Conservation (phyloP, 2,329 filamentous ascomycete genomes). For the Trichoderma koningiopsis region DNA sequence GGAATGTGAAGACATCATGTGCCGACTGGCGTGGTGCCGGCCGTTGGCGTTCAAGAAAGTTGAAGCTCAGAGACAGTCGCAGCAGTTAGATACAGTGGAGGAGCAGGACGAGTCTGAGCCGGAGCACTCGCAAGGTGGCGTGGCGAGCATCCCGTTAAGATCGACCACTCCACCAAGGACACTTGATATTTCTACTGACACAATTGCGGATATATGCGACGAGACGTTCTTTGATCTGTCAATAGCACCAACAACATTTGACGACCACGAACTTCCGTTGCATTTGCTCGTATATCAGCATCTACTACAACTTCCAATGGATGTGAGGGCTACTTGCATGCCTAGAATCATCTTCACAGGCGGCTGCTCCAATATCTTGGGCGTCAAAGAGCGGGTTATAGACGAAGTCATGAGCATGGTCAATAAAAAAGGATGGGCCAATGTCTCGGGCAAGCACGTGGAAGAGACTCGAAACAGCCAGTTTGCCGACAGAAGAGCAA, state of each 20-base stretch:
- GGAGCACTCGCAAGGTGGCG: conserved; percentile 35
- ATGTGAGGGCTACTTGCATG: conserved; percentile 84
- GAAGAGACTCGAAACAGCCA: conserved; percentile 52
- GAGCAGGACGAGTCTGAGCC: conserved; percentile 59
- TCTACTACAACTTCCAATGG: conserved; percentile 74
- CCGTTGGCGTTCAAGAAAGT: conserved; percentile 38
- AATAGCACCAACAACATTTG: conserved; percentile 60
- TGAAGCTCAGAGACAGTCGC: conserved; percentile 42
- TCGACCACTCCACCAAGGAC: conserved; percentile 55
- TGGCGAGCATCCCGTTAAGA: conserved; percentile 48
- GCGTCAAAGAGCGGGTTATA: conserved; percentile 75
- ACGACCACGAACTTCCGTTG: conserved; percentile 84
- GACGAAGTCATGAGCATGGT: conserved; percentile 72
- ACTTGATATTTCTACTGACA: conserved; percentile 67
- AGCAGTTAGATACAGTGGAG: conserved; percentile 51
- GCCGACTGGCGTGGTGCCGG: conserved; percentile 76
- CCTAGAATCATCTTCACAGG: conserved; percentile 85
- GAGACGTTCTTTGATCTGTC: conserved; percentile 68
- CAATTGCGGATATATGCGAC: conserved; percentile 74
- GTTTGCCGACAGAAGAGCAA: conserved; percentile 31
- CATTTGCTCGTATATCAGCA: conserved; percentile 75
- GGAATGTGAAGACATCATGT: conserved; percentile 78
- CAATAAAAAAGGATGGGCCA: conserved; percentile 72
- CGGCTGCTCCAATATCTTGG: conserved; percentile 75
- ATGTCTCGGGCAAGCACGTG: conserved; percentile 69